These are phyloP conservation scores for Kodamaea laetipori DNA, from an alignment of 805 yeast genomes.

Conservation along the genomic window DNA sequence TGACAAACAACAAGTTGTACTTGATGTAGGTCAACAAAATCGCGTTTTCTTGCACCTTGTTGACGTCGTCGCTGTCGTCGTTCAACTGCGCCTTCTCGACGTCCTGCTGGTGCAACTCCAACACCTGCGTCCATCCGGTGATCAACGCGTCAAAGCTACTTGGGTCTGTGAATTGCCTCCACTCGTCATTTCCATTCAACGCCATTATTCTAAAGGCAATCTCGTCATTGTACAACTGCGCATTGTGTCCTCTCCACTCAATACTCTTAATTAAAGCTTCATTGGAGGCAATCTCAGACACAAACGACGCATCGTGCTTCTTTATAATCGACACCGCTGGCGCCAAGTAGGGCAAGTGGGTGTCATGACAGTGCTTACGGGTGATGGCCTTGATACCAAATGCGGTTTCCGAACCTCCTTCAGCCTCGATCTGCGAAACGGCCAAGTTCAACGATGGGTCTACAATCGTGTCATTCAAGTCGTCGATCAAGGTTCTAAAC, in stretches of 20 bases:
- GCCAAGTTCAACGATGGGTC: slow-evolving; percentile 69
- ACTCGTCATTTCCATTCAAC: slow-evolving; percentile 18
- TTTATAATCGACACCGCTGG: slow-evolving; percentile 44
- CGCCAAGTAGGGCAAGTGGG: slow-evolving; percentile 33
- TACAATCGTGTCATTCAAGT: slow-evolving; percentile 56
- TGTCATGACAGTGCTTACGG: slow-evolving; percentile 26
- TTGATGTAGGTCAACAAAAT: slow-evolving; percentile 74
- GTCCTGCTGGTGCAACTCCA: slow-evolving; percentile 58
- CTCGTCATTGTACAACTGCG: slow-evolving; percentile 68
- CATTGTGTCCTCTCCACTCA: slow-evolving; percentile 57
- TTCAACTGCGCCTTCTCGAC: slow-evolving; percentile 44
- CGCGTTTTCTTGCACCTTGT: slow-evolving; percentile 68
- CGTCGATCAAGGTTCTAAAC: slow-evolving; percentile 48
- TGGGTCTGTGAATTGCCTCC: slow-evolving; percentile 35
- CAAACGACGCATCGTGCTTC: slow-evolving; percentile 37
- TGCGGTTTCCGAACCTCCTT: slow-evolving; percentile 6
- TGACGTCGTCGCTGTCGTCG: slow-evolving; percentile 51
- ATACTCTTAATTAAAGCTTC: slow-evolving; percentile 35
- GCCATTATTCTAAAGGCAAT: slow-evolving; percentile 60
- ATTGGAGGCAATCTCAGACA: slow-evolving; percentile 32
- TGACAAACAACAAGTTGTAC: slow-evolving; percentile 64
- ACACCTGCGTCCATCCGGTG: slow-evolving; percentile 68
- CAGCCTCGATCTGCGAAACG: slow-evolving; percentile 37
- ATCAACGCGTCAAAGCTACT: slow-evolving; percentile 58
- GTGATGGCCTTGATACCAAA: slow-evolving; percentile 14